Base-by-base conservation (phyloP, 352 stramenopile genomes). In the Halophytophthora batemanensis region DNA sequence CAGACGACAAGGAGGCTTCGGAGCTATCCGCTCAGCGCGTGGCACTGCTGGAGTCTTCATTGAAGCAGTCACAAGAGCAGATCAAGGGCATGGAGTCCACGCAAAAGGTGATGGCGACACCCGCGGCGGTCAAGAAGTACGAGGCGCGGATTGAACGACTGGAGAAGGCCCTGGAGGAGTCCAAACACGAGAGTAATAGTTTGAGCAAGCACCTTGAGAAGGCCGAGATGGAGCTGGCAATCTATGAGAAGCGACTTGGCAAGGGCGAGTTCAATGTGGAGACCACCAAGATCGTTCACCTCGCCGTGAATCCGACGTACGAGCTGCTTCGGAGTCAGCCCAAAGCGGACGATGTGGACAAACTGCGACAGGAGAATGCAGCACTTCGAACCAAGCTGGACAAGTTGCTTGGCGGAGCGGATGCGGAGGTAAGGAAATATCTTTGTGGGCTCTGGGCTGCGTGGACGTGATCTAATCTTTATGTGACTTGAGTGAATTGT, bases 221-320 rank as follows among this genome's bases (percentile, higher is more conserved):
- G 41, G 61, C 61, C 4, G 77, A 93, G 53, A 75, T 70, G 50
- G 72, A 90, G 37, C 66, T 86, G 8, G 73, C 68, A 1, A 52
- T 78, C 18, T 74, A 87, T 31, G 82, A 96, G 53, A 87, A 86
- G 31, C 76, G 82, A 2, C 61, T 93, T 17, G 84, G 78, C 19
- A 62, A 69, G 45, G 84, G 83, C 31, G 82, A 92, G 41, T 90
- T 87, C 54, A 94, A 96, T 45, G 53, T 74, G 8, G 66, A 83
- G 34, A 91, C 73, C 15, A 94, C 82, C 22, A 96, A 96, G 55
- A 85, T 96, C n/a, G 69, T 96, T 10, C 86, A 95, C 57, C 59
- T 93, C 29, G 64, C 82, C n/a, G 63, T 92, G 13, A 95, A 95
- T 29, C 84, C 84, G n/a, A 88, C 82, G 19, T 71, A 69, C 14